These are phyloP conservation scores for Leccinum ponderosum DNA, from an alignment of 1,284 basidiomycete species.

Conservation along the genomic window DNA sequence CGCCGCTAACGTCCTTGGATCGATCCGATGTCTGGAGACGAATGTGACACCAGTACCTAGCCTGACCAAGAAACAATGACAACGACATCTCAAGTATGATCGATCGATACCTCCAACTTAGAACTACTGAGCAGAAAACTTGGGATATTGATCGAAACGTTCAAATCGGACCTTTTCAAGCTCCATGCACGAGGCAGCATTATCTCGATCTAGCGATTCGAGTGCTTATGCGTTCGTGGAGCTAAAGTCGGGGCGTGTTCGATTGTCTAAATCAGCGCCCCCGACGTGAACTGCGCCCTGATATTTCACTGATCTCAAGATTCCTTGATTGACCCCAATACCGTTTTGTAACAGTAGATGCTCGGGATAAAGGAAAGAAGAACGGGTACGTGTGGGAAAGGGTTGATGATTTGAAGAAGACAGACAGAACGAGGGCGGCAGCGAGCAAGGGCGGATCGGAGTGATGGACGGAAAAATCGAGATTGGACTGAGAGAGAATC, in stretches of 20 bases:
- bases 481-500: not conserved
- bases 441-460: not conserved
- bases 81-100: not conserved
- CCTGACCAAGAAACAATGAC: not conserved
- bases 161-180: not conserved
- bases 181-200: not conserved
- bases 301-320: not conserved
- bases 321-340: not conserved
- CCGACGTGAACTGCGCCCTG: not conserved
- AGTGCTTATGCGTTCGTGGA: not conserved
- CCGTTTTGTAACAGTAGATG: not conserved
- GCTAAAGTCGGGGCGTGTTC: not conserved
- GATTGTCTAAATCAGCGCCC: not conserved
- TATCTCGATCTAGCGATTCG: not conserved
- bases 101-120: not conserved
- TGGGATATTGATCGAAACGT: not conserved
- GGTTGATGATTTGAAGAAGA: not conserved
- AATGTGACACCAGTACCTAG: not conserved
- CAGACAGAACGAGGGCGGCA: not conserved
- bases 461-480: not conserved
- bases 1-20: not conserved
- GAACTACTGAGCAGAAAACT: not conserved
- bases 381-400: not conserved
- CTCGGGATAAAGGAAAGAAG: not conserved
- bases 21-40: not conserved